Conservation (phyloP, 202 grass and related monocot species). For the Musa balbisiana region DNA sequence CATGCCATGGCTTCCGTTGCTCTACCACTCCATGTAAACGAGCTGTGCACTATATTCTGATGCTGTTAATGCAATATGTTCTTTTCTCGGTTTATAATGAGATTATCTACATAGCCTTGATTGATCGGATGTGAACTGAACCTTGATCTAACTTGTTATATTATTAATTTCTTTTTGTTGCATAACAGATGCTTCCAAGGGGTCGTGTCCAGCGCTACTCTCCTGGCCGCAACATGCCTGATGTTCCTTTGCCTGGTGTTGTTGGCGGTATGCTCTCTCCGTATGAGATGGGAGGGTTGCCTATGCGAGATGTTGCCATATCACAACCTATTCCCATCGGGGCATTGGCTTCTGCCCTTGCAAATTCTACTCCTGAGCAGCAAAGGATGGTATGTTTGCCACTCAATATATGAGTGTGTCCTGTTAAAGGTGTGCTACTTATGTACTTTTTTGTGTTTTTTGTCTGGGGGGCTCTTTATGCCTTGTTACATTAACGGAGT, state of each 20-base stretch:
- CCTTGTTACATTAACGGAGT: no score
- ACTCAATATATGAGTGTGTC: not conserved
- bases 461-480: no score
- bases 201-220: conserved; percentile 8
- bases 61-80: no score
- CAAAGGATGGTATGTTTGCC: conserved; percentile 10
- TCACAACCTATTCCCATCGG: conserved; percentile 3
- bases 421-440: not conserved
- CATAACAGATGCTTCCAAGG: conserved; percentile 20
- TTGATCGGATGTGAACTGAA: no score
- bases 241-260: conserved; percentile 12
- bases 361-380: conserved; percentile 18
- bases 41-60: no score
- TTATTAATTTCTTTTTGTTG: not conserved
- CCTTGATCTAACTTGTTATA: not conserved
- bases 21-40: no score
- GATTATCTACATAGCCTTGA: no score
- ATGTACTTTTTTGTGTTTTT: not conserved
- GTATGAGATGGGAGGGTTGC: conserved; percentile 15
- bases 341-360: conserved; percentile 14
- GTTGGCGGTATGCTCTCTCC: conserved; percentile 19
- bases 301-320: conserved; percentile 12
- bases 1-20: no score
- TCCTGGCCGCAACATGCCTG: conserved; percentile 21
- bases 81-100: no score